Conservation (phyloP, 2,329 filamentous ascomycete species). For the Dactylella cylindrospora region DNA sequence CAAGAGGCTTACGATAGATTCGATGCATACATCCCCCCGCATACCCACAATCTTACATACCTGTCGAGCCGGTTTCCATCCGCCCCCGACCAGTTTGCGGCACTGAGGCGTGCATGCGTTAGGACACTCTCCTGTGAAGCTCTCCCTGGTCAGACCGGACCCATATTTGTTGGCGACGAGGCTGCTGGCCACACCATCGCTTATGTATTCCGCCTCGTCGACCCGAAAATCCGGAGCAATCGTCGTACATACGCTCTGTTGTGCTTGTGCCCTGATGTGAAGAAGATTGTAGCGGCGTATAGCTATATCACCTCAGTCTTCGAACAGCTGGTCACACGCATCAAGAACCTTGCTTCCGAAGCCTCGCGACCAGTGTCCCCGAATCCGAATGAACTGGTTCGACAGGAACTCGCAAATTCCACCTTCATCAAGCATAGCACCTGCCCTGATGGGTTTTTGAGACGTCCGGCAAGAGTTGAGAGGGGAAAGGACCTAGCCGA, state of each 20-base stretch:
- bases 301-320: slow-evolving; percentile 65
- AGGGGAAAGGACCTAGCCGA: slow-evolving; percentile 65
- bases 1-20: slow-evolving; percentile 35
- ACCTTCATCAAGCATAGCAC: slow-evolving; percentile 57
- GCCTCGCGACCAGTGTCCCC: slow-evolving; percentile 50
- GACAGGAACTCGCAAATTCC: slow-evolving; percentile 58
- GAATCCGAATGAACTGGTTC: slow-evolving; percentile 51
- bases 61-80: slow-evolving; percentile 69
- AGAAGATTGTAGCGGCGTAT: slow-evolving; percentile 67
- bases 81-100: slow-evolving; percentile 64
- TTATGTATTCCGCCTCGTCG: slow-evolving; percentile 69
- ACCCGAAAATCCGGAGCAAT: slow-evolving; percentile 67
- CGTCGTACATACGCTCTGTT: slow-evolving; percentile 70
- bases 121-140: slow-evolving; percentile 68
- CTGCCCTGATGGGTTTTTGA: slow-evolving; percentile 59
- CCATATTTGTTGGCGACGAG: slow-evolving; percentile 69
- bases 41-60: slow-evolving; percentile 68
- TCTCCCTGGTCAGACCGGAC: slow-evolving; percentile 64
- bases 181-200: slow-evolving; percentile 68
- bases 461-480: slow-evolving; percentile 62
- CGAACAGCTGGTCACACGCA: slow-evolving; percentile 66
- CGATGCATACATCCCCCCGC: slow-evolving; percentile 52
- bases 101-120: slow-evolving; percentile 66
- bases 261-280: slow-evolving; percentile 66
- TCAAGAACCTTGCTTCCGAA: slow-evolving; percentile 64